phyloP scores from a whole-genome alignment of 176 grass and related monocot genomes.

The Raddia guianensis region DNA sequence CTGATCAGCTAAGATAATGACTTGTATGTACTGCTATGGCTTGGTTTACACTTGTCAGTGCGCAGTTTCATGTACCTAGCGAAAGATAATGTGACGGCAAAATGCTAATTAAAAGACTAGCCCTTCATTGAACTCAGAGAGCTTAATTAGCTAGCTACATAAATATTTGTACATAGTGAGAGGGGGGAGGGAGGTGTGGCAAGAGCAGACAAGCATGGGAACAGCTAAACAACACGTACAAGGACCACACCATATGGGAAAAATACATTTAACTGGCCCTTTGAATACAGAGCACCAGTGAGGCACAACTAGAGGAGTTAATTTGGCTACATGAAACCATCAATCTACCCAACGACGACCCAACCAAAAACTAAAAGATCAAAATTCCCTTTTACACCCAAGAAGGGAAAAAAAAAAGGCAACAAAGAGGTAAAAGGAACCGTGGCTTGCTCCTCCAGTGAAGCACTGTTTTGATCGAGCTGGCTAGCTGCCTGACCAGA shows the following conservation, averaged over 20 bases:
- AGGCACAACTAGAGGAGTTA: conserved; percentile 31
- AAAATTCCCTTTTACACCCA: conserved; percentile 50
- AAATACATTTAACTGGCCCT: conserved; percentile 60
- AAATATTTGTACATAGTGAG: conserved; percentile 35
- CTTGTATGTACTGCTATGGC: background rate
- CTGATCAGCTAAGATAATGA: too few species aligned
- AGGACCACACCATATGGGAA: conserved; percentile 48
- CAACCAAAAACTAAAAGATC: conserved; percentile 24
- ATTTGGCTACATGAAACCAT: conserved; percentile 40
- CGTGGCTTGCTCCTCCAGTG: background rate
- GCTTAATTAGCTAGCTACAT: conserved; percentile 10
- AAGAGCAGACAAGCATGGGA: conserved; percentile 55
- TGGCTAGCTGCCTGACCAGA: background rate
- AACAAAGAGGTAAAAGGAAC: conserved; percentile 28
- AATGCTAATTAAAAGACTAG: background rate
- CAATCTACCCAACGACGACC: conserved; percentile 8
- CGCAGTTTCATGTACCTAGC: background rate
- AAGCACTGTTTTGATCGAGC: background rate
- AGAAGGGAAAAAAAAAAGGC: background rate
- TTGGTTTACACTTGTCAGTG: background rate
- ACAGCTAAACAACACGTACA: conserved; percentile 59
- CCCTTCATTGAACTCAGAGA: conserved; percentile 20
- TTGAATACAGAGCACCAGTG: conserved; percentile 50
- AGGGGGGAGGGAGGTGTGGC: background rate
- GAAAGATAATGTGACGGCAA: background rate